Conservation (phyloP, 352 stramenopile genomes). For the Pythium rhizo-oryzae region DNA sequence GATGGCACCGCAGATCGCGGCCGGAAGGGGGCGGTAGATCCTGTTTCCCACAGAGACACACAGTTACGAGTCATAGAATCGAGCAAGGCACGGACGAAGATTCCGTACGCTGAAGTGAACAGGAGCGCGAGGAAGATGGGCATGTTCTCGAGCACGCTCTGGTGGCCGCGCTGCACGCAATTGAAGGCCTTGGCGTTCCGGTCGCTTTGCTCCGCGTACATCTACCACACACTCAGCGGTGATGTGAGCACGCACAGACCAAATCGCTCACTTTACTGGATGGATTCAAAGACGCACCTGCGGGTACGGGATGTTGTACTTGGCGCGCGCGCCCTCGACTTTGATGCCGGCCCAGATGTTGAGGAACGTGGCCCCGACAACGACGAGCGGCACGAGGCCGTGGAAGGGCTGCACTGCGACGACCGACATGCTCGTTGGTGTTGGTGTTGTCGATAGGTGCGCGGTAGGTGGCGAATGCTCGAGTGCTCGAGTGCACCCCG, state of each 20-base stretch:
- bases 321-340: conserved; percentile 61
- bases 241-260: background rate
- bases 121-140: conserved; percentile 63
- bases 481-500: too few relatives aligned
- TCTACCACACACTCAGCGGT: conserved; percentile 47
- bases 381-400: too few relatives aligned
- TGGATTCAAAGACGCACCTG: conserved; percentile 26
- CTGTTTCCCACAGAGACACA: too few relatives aligned
- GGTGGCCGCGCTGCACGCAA: conserved; percentile 91
- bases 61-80: too few relatives aligned
- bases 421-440: conserved; percentile 37
- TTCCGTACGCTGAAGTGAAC: conserved; percentile 61
- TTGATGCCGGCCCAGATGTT: conserved; percentile 59
- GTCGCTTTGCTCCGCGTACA: conserved; percentile 88
- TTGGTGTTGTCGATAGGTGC: too few relatives aligned
- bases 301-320: conserved; percentile 62
- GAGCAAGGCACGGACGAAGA: too few relatives aligned
- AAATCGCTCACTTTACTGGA: background rate
- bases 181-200: conserved; percentile 92
- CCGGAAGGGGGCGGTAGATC: conserved; percentile 57
- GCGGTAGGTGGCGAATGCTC: too few relatives aligned
- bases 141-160: conserved; percentile 92
- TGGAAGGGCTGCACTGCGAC: conserved; percentile 58
- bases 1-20: conserved; percentile 55
- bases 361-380: conserved; percentile 58